Evolutionary conservation across 129 eudicot species (phyloP).

Genomic region (Helianthus tuberosus): DNA sequence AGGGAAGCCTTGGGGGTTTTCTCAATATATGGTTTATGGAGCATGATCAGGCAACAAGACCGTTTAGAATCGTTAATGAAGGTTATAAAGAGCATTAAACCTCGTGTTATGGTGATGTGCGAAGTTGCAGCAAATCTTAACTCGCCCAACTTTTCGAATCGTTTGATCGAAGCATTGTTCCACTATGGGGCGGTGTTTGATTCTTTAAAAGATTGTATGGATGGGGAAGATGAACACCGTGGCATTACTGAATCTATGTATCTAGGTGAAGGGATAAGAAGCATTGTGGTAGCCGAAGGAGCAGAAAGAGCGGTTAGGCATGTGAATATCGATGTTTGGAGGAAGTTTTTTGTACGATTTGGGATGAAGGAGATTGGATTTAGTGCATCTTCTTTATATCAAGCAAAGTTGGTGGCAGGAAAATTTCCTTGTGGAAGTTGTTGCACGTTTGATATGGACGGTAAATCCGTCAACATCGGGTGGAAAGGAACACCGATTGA

Average conservation of each 20-base stretch:
- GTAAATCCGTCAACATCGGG: slow-evolving; percentile 41
- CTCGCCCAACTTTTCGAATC: slow-evolving; percentile 47
- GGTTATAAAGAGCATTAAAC: slow-evolving; percentile 39
- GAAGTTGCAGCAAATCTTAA: slow-evolving; percentile 13
- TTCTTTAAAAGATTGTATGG: slow-evolving; percentile 52
- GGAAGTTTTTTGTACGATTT: slow-evolving; percentile 42
- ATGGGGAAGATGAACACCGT: slow-evolving; percentile 29
- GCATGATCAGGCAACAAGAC: slow-evolving; percentile 36
- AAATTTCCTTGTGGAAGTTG: slow-evolving; percentile 36
- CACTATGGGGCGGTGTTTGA: slow-evolving; percentile 50
- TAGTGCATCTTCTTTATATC: slow-evolving; percentile 42
- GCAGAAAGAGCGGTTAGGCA: slow-evolving; percentile 48
- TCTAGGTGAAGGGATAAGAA: slow-evolving; percentile 31
- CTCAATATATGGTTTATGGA: slow-evolving; percentile 31
- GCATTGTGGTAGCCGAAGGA: slow-evolving; percentile 48
- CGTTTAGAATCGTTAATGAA: slow-evolving; percentile 46
- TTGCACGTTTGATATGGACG: slow-evolving; percentile 51
- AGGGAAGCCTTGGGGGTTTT: slow-evolving; percentile 33
- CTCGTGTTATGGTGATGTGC: neutral
- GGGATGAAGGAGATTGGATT: slow-evolving; percentile 46
- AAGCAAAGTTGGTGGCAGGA: slow-evolving; percentile 39
- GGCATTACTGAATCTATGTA: slow-evolving; percentile 21
- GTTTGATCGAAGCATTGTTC: slow-evolving; percentile 57
- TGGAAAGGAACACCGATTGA: slow-evolving; percentile 67
- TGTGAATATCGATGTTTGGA: slow-evolving; percentile 54